Conservation (phyloP, 179 eudicot species). For the Nepenthes alata region DNA sequence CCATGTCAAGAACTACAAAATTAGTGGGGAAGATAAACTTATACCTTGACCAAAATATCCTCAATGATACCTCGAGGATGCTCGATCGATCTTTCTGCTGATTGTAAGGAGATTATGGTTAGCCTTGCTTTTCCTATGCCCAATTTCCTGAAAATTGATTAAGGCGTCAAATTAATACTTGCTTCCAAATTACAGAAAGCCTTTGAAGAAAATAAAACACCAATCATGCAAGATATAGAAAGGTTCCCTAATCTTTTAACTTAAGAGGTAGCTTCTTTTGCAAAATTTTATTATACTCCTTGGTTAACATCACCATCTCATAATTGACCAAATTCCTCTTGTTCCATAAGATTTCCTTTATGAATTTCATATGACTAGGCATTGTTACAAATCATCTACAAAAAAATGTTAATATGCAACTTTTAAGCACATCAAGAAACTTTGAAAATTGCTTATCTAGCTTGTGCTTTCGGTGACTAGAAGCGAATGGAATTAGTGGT, state of each 20-base stretch:
- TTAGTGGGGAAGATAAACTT: background rate
- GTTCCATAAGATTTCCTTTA: too few species aligned
- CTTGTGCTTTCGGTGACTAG: background rate
- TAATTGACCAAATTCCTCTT: background rate
- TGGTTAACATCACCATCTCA: background rate
- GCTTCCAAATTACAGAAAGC: background rate
- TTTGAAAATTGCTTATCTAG: background rate
- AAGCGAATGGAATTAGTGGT: background rate
- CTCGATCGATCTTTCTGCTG: background rate
- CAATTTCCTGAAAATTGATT: background rate
- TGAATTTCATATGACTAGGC: background rate
- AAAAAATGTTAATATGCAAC: background rate
- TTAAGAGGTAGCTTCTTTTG: conserved; percentile 1
- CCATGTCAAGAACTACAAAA: background rate
- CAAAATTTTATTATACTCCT: background rate
- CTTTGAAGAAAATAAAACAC: background rate
- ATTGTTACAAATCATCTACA: background rate
- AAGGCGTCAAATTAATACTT: background rate
- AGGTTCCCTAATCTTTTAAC: background rate
- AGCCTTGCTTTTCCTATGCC: background rate
- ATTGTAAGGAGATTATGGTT: background rate
- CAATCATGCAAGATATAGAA: background rate
- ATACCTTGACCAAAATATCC: background rate
- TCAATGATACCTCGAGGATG: background rate
- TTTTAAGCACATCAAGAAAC: background rate